Conservation (phyloP, 169 alveolate genomes). For the Cryptosporidium meleagridis region DNA sequence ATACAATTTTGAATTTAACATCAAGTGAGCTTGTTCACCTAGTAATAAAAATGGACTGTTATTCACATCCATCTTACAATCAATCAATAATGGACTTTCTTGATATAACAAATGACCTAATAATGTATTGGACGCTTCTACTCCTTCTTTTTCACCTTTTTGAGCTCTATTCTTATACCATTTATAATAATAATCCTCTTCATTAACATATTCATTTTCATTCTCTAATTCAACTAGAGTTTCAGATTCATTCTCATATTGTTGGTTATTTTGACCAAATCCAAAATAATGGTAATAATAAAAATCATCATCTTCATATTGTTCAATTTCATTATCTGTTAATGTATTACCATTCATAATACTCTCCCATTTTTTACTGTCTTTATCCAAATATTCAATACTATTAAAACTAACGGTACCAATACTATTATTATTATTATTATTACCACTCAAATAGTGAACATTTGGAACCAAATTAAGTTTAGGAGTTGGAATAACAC, state of each 20-base stretch:
- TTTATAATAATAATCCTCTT: slow-evolving; percentile 9
- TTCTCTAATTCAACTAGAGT: neutral
- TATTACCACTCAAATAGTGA: too few relatives aligned
- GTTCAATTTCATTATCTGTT: neutral
- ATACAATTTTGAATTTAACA: slow-evolving; percentile 53
- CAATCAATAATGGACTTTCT: neutral
- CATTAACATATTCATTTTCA: neutral
- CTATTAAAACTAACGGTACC: too few relatives aligned
- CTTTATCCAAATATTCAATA: neutral
- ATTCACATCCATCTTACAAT: slow-evolving; percentile 19
- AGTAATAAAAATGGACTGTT: slow-evolving; percentile 1
- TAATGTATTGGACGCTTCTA: neutral
- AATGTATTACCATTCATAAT: too few relatives aligned
- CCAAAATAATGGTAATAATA: neutral
- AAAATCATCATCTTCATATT: slow-evolving; percentile 7
- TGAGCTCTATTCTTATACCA: slow-evolving; percentile 7
- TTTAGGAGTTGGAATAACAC: slow-evolving; percentile 22
- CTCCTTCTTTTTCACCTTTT: neutral
- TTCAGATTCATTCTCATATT: neutral
- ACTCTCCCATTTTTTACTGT: neutral
- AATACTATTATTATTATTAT: too few relatives aligned
- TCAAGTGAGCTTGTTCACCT: neutral
- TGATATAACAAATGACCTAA: slow-evolving; percentile 18
- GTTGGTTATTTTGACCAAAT: neutral
- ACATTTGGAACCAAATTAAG: neutral